Evolutionary conservation across 139 green algal species (phyloP).

Genomic region (Chlorella sp.): DNA sequence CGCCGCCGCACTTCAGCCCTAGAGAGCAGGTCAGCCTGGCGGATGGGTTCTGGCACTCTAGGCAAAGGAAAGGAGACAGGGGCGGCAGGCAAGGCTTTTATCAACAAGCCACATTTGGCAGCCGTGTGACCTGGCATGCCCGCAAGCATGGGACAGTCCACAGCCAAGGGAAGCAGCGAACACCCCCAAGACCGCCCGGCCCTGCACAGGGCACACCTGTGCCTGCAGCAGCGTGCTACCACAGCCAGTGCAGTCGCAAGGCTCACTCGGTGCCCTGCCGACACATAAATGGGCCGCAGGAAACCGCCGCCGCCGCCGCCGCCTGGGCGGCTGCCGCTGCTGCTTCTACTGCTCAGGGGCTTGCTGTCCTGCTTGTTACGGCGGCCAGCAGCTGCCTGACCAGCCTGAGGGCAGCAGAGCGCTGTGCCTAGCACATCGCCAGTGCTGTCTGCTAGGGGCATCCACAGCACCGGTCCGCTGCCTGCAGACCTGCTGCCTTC

Average conservation of each 20-base stretch:
- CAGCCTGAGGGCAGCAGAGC: slow-evolving; percentile 38
- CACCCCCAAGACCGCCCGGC: too few relatives aligned
- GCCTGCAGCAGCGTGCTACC: slow-evolving; percentile 55
- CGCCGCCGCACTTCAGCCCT: slow-evolving; percentile 33
- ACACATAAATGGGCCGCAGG: slow-evolving; percentile 63
- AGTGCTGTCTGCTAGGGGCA: not conserved
- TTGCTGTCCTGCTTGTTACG: not conserved
- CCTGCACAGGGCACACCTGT: slow-evolving; percentile 8
- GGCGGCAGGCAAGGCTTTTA: too few relatives aligned
- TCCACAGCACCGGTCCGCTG: not conserved
- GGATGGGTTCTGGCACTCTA: slow-evolving; percentile 69
- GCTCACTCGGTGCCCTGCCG: slow-evolving; percentile 60
- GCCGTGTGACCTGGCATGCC: too few relatives aligned
- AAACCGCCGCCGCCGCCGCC: not conserved
- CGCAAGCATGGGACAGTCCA: too few relatives aligned
- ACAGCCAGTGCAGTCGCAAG: slow-evolving; percentile 59
- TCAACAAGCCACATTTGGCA: too few relatives aligned
- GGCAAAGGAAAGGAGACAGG: too few relatives aligned
- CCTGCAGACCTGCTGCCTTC: not conserved
- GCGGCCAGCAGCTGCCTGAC: not conserved
- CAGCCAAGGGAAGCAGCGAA: too few relatives aligned
- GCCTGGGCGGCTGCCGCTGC: not conserved
- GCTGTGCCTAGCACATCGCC: slow-evolving; percentile 46
- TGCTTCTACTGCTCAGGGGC: too few relatives aligned
- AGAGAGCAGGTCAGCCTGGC: slow-evolving; percentile 74